These are phyloP conservation scores for Citrus sp. DNA, from an alignment of 345 rosid genomes.

Conservation along the genomic window DNA sequence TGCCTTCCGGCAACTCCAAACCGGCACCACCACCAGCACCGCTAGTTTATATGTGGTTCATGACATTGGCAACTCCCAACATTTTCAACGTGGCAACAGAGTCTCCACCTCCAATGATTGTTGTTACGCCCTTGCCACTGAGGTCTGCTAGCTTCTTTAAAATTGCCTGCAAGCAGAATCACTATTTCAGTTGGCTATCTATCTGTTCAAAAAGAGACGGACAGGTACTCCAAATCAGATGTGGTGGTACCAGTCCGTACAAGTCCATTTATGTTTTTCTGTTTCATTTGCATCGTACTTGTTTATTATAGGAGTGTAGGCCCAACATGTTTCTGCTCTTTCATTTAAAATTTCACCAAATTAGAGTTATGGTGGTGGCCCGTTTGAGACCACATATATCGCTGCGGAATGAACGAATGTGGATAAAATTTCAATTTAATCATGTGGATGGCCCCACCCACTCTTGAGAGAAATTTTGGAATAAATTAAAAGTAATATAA, in stretches of 20 bases:
- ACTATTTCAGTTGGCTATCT: neutral
- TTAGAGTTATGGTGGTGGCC: too few relatives aligned
- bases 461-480: too few relatives aligned
- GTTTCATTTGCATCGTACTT: too few relatives aligned
- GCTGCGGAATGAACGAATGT: too few relatives aligned
- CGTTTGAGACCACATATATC: too few relatives aligned
- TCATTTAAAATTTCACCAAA: too few relatives aligned
- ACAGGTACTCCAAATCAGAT: neutral
- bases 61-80: constrained; percentile 64
- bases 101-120: constrained; percentile 85
- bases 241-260: neutral
- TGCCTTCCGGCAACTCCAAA: constrained; percentile 43
- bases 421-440: too few relatives aligned
- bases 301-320: too few relatives aligned
- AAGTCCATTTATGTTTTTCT: too few relatives aligned
- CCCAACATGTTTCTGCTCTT: too few relatives aligned
- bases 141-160: constrained; percentile 89
- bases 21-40: constrained; percentile 61
- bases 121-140: constrained; percentile 72
- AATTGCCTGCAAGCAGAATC: constrained; percentile 45
- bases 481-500: too few relatives aligned
- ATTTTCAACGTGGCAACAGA: constrained; percentile 72
- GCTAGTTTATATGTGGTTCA: constrained; percentile 73
- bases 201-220: neutral
- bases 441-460: too few relatives aligned